Percentiles rank a stretch among this genome's conserved stretches.
Conservation (phyloP, 1,139 yeast genomes). For the Yamadazyma diospyri region DNA sequence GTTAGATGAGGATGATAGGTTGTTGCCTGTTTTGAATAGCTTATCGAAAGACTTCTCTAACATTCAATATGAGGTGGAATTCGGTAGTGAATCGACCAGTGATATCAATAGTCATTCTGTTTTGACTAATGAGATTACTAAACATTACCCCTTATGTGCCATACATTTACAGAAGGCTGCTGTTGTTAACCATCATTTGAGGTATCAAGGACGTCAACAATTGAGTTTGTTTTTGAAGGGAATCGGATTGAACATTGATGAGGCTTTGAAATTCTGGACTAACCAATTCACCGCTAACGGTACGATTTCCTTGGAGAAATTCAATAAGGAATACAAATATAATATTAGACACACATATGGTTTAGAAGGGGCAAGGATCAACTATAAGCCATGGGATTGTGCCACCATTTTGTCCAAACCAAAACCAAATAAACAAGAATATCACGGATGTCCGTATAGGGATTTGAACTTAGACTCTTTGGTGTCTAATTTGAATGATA, state of each 20-base stretch:
- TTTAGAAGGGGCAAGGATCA: constrained; percentile 82
- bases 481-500: constrained; percentile 48
- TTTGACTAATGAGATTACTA: constrained; percentile 48
- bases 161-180: constrained; percentile 62
- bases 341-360: constrained; percentile 89
- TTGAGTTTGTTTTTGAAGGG: constrained; percentile 83
- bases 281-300: constrained; percentile 58
- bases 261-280: constrained; percentile 84
- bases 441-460: constrained; percentile 92
- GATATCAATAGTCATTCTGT: constrained; percentile 68
- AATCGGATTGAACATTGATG: constrained; percentile 82
- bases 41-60: constrained; percentile 70
- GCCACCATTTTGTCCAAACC: constrained; percentile 70
- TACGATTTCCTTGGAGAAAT: constrained; percentile 62
- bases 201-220: constrained; percentile 82
- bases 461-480: constrained; percentile 66
- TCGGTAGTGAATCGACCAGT: constrained; percentile 27
- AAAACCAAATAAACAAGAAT: constrained; percentile 66
- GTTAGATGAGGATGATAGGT: constrained; percentile 86
- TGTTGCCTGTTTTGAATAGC: constrained; percentile 78
- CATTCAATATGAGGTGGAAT: constrained; percentile 44
- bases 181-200: constrained; percentile 63
- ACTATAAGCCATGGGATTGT: constrained; percentile 86
- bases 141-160: constrained; percentile 85
- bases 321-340: constrained; percentile 84